Base-by-base conservation (phyloP, 129 eudicot species). In the Chrysanthemum makinoi region DNA sequence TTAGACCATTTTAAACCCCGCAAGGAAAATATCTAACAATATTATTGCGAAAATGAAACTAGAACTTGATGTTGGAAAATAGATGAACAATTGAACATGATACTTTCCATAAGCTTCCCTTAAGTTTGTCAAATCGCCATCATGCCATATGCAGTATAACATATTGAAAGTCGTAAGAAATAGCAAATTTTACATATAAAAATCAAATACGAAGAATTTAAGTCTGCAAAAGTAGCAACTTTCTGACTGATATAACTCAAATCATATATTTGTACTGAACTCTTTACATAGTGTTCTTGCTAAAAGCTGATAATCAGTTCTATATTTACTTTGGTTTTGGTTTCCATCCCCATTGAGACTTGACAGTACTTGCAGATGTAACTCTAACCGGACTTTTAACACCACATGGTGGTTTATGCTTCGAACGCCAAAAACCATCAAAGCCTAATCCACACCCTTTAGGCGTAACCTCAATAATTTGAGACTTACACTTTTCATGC, bases 391-490 rank as follows among this genome's bases (percentile, higher is more conserved):
- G 88, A 69, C 86, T 85, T 50, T 84, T 85, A 4, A 79, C 82
- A 5, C 88, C 73, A 68, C 94, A 82, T 4, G 82, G 85, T 46
- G 79, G 79, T 67, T 77, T 86, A 35, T 82, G 79, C 80, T 81
- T 87, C 28, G 72, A 46, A 17, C 79, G 72, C 94, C 94, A 90
- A 1, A 86, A 76, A 11, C 66, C 65, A 18, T 84, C 77, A 1
- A 90, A 26, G 48, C 96, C 96, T 8, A 90, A 30, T 43, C 96
- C 94, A 50, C 94, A 90, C 28, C 89, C 87, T 83, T 84, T 86
- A 6, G 84, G 77, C 10, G 86, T 19, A 52, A 69, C 22, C 15
- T 55, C 26, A 5, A 69, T 75, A 4, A 55, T 63, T 8, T 77
- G 72, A 53, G 79, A 48, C 70, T 68, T 69, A 63, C 73, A 49